Base-by-base conservation (phyloP, 371 early-diverging fungal genomes). In the Apophysomyces trapeziformis region DNA sequence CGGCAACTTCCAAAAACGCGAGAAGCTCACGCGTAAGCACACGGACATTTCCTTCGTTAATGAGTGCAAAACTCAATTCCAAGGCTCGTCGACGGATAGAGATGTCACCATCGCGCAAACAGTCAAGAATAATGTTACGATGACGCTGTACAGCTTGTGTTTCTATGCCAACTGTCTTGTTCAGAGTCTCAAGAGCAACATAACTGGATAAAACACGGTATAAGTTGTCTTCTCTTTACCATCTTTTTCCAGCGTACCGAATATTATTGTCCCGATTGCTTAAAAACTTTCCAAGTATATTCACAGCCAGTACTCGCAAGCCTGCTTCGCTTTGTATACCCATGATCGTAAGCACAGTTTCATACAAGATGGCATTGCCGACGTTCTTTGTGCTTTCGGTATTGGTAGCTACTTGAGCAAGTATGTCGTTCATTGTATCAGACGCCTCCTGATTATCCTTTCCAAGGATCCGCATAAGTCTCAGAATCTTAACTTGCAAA, bases 181-280 rank as follows among this genome's bases (percentile, higher is more conserved):
- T 91, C 62, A 99, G 81, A 2, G 98, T 97, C 8, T 94, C 93
- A 64, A 99, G 76, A 6, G 99, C 98, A 16, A 99, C 98, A 69
- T 98, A 95, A 74, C 94, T 94, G 50, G 6, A 61, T 11, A 58
- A 41, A 56, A 43, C 37, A 21, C 65, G 47, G 16, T 1, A 38
- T 41, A 39, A 43, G 18, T 5, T 35, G 38, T 32, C 11, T 54
- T 41, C 21, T 6, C 12, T 57, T 11, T 5, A 43, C n/a, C 32
- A 26, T 43, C 5, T 58, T 11, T 38, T 37, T 59, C 36, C 58
- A 37, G 13, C 68, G 46, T 86, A 96, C 89, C 96, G 87, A 65
- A 96, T 96, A 73, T 99, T 99, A 83, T 97, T 98, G 75, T 99
- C 99, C 44, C 91, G 78, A 82, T 98, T 95, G 57, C 90, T 89